Evolutionary conservation across 495 filamentous ascomycete species (phyloP).

Genomic region (Letharia columbiana): DNA sequence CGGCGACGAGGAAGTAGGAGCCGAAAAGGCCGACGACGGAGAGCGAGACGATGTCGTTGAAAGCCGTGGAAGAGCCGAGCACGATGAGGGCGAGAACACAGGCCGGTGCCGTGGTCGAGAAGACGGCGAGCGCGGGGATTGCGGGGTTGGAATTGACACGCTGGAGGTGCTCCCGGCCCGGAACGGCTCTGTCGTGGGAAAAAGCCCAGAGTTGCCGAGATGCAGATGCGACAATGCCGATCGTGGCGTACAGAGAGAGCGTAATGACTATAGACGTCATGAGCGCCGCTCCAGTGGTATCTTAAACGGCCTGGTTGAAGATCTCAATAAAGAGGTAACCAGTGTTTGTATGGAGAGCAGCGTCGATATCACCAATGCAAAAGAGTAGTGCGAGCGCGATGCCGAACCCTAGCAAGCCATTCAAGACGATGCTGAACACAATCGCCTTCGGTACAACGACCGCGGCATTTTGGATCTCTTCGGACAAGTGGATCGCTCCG

Average conservation of each 20-base stretch:
- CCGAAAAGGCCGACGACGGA: conserved; percentile 16
- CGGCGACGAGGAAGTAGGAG: background rate
- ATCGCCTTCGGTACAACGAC: conserved; percentile 30
- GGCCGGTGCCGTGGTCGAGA: background rate
- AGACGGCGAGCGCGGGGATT: background rate
- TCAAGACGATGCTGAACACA: conserved; percentile 32
- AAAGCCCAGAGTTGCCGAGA: background rate
- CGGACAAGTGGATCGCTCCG: conserved; percentile 10
- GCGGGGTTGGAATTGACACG: background rate
- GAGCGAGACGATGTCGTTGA: conserved; percentile 35
- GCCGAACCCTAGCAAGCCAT: conserved; percentile 33
- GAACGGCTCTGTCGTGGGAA: background rate
- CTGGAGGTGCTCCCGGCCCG: background rate
- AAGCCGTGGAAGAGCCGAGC: conserved; percentile 40
- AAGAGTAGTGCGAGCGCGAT: conserved; percentile 35
- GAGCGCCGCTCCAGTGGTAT: conserved; percentile 22
- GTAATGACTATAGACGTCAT: conserved; percentile 17
- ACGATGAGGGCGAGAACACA: conserved; percentile 37
- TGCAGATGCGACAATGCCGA: background rate
- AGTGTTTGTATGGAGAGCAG: conserved; percentile 27
- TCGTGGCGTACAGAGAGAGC: background rate
- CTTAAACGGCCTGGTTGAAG: conserved; percentile 27
- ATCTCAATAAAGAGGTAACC: conserved; percentile 33
- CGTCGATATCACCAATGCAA: conserved; percentile 33
- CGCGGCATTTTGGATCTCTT: conserved; percentile 37